Evolutionary conservation across 805 yeast species (phyloP), one percentile per base, ranked within the genome.

Genomic region (Diddensiella caesifluorescens): DNA sequence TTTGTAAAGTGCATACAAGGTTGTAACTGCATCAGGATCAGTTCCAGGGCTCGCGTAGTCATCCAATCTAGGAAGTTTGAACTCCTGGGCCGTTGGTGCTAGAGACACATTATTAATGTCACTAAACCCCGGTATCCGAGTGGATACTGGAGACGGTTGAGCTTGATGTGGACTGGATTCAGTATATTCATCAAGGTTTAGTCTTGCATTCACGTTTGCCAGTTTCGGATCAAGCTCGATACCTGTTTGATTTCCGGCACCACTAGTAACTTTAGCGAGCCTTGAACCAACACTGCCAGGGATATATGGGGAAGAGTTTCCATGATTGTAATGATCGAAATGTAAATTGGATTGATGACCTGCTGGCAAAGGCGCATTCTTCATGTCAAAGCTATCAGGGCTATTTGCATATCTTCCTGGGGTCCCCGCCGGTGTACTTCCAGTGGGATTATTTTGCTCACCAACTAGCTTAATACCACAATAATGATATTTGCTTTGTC

Each of bases 401-500:
- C 49, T 45, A 29, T 35, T 34, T 6, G 39, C 42, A 27, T 27
- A 37, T 5, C 50, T 35, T 2, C 46, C 43, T 4, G 53, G 26
- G 57, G 54, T n/a, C 49, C 51, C 36, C 56, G 52, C 39, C 3
- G 65, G 62, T 52, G 57, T 38, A 52, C 50, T 13, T 10, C 50
- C 51, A 6, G 48, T 42, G 10, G 51, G 38, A 20, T 42, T 35
- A 37, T 46, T 39, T 15, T 41, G 46, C 49, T 66, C 68, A 19
- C 65, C 70, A 5, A 68, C 53, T 47, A 67, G 62, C 49, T 70
- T 72, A 39, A 88, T 69, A 2, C 95, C 95, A 61, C 90, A 83
- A 56, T 85, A 87, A 59, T 86, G 94, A 61, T 88, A 88, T 57
- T 82, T 82, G 16, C 90, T 79, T 55, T 80, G 83, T 2, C 89